A percentile compares a stretch with the other conserved stretches of the same genome.
These are phyloP conservation scores for Gynostemma pentaphyllum DNA, from an alignment of 306 rosid genomes.

Conservation along the genomic window DNA sequence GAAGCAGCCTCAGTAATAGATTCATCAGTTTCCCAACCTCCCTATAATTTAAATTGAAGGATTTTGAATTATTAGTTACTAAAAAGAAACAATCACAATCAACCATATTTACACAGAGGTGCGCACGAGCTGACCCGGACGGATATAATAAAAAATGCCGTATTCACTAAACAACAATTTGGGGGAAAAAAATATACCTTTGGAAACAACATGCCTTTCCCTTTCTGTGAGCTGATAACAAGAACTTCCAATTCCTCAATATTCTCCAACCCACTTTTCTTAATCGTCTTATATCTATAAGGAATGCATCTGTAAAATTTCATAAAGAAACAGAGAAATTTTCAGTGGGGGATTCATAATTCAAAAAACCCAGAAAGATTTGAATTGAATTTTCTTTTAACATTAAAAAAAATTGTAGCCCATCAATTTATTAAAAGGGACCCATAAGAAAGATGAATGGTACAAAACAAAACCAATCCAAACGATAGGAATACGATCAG, in stretches of 20 bases:
- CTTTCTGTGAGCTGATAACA: slow-evolving; percentile 79
- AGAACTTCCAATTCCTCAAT: slow-evolving; percentile 60
- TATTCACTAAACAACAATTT: too few species aligned
- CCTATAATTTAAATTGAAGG: slow-evolving; percentile 22
- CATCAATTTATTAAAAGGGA: neutral
- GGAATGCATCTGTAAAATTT: slow-evolving; percentile 73
- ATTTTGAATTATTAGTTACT: too few species aligned
- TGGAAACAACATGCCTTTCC: slow-evolving; percentile 78
- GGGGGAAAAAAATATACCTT: slow-evolving; percentile 71
- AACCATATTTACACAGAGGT: neutral
- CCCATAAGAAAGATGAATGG: slow-evolving; percentile 1
- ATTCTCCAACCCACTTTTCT: slow-evolving; percentile 20
- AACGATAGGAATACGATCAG: neutral
- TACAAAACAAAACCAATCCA: neutral
- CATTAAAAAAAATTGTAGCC: neutral
- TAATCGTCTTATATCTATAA: slow-evolving; percentile 43
- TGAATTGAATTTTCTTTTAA: neutral
- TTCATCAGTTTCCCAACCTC: slow-evolving; percentile 94
- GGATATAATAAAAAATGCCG: too few species aligned
- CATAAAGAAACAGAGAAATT: neutral
- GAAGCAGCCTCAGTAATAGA: slow-evolving; percentile 77
- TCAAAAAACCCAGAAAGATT: neutral
- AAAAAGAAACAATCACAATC: too few species aligned
- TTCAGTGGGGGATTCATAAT: neutral
- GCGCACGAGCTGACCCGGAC: too few species aligned